Base-by-base conservation (phyloP, 805 yeast species). In the Kodamaea kakaduensis region DNA sequence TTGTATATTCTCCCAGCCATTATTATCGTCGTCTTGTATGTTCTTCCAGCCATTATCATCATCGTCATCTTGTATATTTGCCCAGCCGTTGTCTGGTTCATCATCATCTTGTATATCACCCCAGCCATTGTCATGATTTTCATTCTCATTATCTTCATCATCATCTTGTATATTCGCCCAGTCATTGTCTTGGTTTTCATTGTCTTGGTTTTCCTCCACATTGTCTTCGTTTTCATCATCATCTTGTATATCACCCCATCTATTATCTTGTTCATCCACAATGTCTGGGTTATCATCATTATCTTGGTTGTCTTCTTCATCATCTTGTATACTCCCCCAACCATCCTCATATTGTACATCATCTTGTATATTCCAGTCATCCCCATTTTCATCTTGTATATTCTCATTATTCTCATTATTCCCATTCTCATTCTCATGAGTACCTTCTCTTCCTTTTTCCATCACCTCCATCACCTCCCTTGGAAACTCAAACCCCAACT, bases 401-500 rank as follows among this genome's bases (percentile, higher is more conserved):
- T 9, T 25, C 6, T 16, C 9, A 15, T 23, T 24, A n/a, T 7
- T 15, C 22, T 29, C 33, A 8, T 10, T 21, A 22, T 20, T 8
- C 9, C 31, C 17, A 10, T 9, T n/a, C 15, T 12, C 19, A n/a
- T 12, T 9, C 14, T 4, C 14, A 3, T 20, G 12, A 18, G 21
- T 16, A 5, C 37, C 17, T 17, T 32, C 30, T 15, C n/a, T 31
- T 9, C 21, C 12, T n/a, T 12, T 12, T 14, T 25, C 21, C 1
- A 42, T 25, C 21, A 23, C 30, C 9, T 42, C 38, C 3, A 58
- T 40, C 6, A 43, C 22, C 4, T 48, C 50, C 25, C 47, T 38
- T 1, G 67, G 61, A 37, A 44, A 54, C 15, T 44, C 45, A 34
- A 62, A 64, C 4, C 42, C 30, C 31, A 51, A 41, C 14, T 42